Percentiles rank a stretch among this genome's conserved stretches.
Evolutionary conservation across 768 basidiomycete species (phyloP).

Genomic region (Amanita pallidorosea): DNA sequence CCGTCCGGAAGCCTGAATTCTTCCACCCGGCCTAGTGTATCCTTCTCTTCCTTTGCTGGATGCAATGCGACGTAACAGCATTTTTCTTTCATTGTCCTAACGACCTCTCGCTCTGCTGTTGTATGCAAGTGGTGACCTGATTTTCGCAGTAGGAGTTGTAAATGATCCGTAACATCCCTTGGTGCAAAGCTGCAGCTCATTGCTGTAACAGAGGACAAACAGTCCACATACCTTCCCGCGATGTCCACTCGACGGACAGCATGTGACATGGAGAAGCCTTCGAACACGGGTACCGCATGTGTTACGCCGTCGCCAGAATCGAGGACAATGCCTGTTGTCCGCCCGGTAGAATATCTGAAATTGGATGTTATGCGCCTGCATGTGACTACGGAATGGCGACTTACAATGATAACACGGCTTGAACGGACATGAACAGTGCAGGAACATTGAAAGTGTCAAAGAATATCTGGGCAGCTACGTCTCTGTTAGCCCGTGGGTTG

Average conservation of each 20-base stretch:
- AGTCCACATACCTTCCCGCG: slow-evolving; percentile 67
- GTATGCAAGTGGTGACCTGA: slow-evolving; percentile 93
- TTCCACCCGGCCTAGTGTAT: slow-evolving; percentile 63
- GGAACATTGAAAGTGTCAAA: slow-evolving; percentile 99
- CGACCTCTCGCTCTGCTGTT: slow-evolving; percentile 93
- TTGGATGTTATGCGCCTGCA: background rate
- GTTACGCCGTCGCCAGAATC: slow-evolving; percentile 99
- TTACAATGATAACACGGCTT: slow-evolving; percentile 92
- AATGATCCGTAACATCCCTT: slow-evolving; percentile 94
- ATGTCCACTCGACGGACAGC: slow-evolving; percentile 94
- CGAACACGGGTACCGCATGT: slow-evolving; percentile 96
- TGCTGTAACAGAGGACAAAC: slow-evolving; percentile 1
- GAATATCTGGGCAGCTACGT: slow-evolving; percentile 96
- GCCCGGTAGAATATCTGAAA: slow-evolving; percentile 87
- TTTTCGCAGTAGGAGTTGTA: slow-evolving; percentile 90
- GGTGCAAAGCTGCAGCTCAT: slow-evolving; percentile 7
- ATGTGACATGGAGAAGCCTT: slow-evolving; percentile 99
- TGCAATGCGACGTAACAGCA: slow-evolving; percentile 92
- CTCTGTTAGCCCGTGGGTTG: slow-evolving; percentile 93
- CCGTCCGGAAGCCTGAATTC: slow-evolving; percentile 94
- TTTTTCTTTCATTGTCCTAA: slow-evolving; percentile 97
- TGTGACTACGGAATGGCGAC: slow-evolving; percentile 17
- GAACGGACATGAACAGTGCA: slow-evolving; percentile 91
- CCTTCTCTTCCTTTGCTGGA: slow-evolving; percentile 94
- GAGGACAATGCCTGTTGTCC: slow-evolving; percentile 97